Evolutionary conservation across 306 rosid species (phyloP), one percentile per base, ranked within the genome.

Genomic region (Citrullus colocynthis): DNA sequence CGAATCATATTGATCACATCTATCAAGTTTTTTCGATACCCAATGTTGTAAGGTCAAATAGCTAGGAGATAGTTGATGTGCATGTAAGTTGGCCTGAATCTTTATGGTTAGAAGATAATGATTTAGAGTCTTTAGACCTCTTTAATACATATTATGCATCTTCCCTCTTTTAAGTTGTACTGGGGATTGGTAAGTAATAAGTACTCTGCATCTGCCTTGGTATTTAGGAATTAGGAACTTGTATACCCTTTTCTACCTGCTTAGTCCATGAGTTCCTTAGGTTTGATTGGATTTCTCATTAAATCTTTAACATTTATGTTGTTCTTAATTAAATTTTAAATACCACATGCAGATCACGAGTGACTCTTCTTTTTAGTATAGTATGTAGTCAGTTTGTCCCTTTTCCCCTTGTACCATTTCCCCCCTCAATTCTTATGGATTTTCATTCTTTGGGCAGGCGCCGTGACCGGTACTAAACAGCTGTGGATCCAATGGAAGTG

Each of bases 401-500:
- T 18, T 41, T 66, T 66, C 16, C 16, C 32, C 4, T 64, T 3
- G 5, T 39, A 39, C 52, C 72, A 18, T 18, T 66, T 37, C 30
- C 48, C 74, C 73, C 21, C 30, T 65, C 74, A n/a, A 10, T 66
- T 37, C 51, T 66, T 9, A 66, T 66, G 32, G 52, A n/a, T 66
- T 66, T 39, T 66, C 30, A 8, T 17, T 52, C 15, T 74, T 74
- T 52, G 49, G 16, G 44, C 78, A 74, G 78, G 59, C 78, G 63
- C 15, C 78, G 78, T 32, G 78, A 74, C 63, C 78, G 78, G 49
- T 74, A 74, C 49, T 74, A 54, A 74, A 54, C 63, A 30, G 61
- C 75, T 60, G 30, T 75, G 81, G 78, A 72, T 81, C 70, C 72
- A 66, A 69, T 54, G 63, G 87, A 52, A 58, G 76, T 81, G 78